Percentiles rank a stretch among this genome's conserved stretches.
phyloP scores from a whole-genome alignment of 352 stramenopile genomes.

The Albugo candida region DNA sequence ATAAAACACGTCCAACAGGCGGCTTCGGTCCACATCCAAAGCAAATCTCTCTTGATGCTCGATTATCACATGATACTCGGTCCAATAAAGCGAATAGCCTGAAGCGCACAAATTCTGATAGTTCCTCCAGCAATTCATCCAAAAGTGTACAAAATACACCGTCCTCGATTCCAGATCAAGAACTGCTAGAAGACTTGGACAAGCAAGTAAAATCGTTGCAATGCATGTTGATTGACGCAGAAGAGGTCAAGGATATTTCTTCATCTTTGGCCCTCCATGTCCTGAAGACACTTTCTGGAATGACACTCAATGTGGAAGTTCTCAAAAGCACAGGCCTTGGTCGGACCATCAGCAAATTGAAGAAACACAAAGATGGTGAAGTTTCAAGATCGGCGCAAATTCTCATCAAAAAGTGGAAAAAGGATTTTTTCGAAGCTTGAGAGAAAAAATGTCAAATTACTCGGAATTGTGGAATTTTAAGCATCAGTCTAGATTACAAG shows the following conservation, averaged over 20 bases:
- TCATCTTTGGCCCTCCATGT: constrained; percentile 46
- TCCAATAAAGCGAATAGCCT: no score
- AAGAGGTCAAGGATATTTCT: constrained; percentile 50
- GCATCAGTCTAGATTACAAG: no score
- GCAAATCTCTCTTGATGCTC: no score
- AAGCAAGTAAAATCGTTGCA: constrained; percentile 52
- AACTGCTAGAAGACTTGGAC: constrained; percentile 26
- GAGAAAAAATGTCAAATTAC: no score
- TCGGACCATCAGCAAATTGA: constrained; percentile 72
- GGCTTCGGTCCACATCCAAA: no score
- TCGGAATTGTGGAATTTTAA: no score
- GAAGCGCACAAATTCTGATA: no score
- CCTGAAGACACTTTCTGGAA: constrained; percentile 33
- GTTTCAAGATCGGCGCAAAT: constrained; percentile 45
- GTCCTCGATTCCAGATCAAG: neutral
- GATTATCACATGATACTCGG: no score
- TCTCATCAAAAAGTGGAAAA: constrained; percentile 75
- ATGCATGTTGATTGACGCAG: constrained; percentile 43
- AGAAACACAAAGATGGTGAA: constrained; percentile 40
- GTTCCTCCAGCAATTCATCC: no score
- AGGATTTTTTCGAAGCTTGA: constrained; percentile 3
- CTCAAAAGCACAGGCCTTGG: constrained; percentile 65
- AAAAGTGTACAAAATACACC: neutral
- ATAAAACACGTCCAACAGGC: no score
- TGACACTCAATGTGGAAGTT: constrained; percentile 66